Base-by-base conservation (phyloP, 805 yeast genomes). In the Schwanniomyces yamadae region DNA sequence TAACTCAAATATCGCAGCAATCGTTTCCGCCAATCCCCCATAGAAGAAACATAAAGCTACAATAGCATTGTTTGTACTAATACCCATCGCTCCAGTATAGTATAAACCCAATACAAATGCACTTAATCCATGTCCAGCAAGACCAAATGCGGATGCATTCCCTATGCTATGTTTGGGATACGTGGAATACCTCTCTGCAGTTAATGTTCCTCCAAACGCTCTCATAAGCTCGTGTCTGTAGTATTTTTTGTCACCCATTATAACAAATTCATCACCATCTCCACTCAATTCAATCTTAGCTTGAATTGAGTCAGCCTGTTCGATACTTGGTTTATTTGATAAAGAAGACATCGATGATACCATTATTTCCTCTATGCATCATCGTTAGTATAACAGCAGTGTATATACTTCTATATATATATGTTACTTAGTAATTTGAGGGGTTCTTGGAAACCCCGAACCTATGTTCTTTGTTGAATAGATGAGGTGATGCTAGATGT, bases 161-260 rank as follows among this genome's bases (percentile, higher is more conserved):
- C 64, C 75, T 42, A 61, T 69, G 39, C 63, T 70, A 49, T 78
- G 71, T 33, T 58, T 52, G 5, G 80, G 70, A 38, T 65, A 57
- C 14, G 68, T 61, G 41, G 77, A 72, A 39, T 61, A 50, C 34
- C 78, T 71, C 11, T 58, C 62, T 4, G 76, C 66, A 33, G 69
- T 68, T 38, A 73, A 58, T 7, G 66, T 65, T 49, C 84, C 85
- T 11, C 83, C 85, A 50, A 81, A 80, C 2, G 86, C 88, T 22
- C 66, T 65, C 45, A 77, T 56, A 44, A 82, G 71, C 37, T 82
- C 89, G 19, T 66, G 66, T 36, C 75, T 69, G 37, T 67, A 64
- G 55, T 77, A 73, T 17, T 62, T 57, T 25, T 55, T 49, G 34
- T 64, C 62, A 34, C 71, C 73, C 28, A 73, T 61, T 38, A 62